These are phyloP conservation scores for Pleurotus platypus DNA, from an alignment of 768 basidiomycete species.

Conservation along the genomic window DNA sequence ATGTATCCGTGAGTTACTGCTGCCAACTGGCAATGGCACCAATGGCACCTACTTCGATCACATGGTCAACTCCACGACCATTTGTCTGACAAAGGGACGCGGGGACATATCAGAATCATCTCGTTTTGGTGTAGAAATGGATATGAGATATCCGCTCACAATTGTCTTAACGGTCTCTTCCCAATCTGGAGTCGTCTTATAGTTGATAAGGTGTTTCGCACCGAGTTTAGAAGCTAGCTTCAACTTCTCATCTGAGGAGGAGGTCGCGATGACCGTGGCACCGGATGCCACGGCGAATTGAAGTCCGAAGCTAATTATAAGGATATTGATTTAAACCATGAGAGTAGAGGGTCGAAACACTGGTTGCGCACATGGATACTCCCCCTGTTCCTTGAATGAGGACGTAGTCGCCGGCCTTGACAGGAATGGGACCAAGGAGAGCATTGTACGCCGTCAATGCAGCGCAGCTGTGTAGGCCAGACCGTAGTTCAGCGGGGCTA, in stretches of 20 bases:
- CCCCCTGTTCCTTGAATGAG: slow-evolving; percentile 57
- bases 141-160: slow-evolving; percentile 21
- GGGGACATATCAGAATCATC: neutral
- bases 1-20: slow-evolving; percentile 16
- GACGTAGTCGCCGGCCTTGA: slow-evolving; percentile 60
- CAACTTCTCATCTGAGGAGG: slow-evolving; percentile 64
- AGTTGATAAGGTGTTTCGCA: slow-evolving; percentile 56
- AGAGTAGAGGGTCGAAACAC: no score
- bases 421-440: slow-evolving; percentile 40
- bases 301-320: slow-evolving; percentile 40
- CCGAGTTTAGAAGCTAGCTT: slow-evolving; percentile 48
- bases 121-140: neutral
- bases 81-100: slow-evolving; percentile 24
- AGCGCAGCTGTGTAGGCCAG: slow-evolving; percentile 36
- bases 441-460: slow-evolving; percentile 65
- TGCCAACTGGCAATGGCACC: neutral
- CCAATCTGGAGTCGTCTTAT: slow-evolving; percentile 55
- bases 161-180: slow-evolving; percentile 45
- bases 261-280: slow-evolving; percentile 63
- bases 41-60: slow-evolving; percentile 27
- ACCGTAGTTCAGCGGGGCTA: no score
- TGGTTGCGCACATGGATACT: slow-evolving; percentile 40
- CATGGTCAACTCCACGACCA: slow-evolving; percentile 33
- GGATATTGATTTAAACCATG: neutral
- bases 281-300: slow-evolving; percentile 63